Evolutionary conservation across 495 filamentous ascomycete genomes (phyloP).

Genomic region (Talaromyces thailandensis): DNA sequence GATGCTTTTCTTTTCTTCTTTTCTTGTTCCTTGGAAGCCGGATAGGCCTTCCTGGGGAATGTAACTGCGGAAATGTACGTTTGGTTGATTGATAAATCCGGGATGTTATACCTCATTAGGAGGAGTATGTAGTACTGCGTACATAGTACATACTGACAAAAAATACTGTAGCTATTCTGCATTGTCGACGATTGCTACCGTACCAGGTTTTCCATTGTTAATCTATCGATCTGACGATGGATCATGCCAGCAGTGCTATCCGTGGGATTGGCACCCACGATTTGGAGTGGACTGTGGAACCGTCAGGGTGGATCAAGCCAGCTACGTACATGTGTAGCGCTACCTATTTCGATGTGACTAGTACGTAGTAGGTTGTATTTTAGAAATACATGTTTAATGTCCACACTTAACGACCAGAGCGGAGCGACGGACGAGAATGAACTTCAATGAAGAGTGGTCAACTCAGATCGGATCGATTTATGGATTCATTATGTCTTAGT

Average conservation of each 20-base stretch:
- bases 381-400: background rate
- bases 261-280: slow-evolving; percentile 2
- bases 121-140: background rate
- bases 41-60: background rate
- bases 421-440: background rate
- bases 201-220: background rate
- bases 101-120: background rate
- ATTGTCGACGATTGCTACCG: background rate
- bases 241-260: background rate
- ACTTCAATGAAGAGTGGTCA: background rate
- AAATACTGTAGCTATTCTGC: background rate
- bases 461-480: background rate
- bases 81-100: background rate
- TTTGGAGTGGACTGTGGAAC: slow-evolving; percentile 1
- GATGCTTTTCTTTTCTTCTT: background rate
- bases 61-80: background rate
- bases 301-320: background rate
- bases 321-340: background rate
- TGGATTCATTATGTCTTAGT: background rate
- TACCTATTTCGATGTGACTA: background rate
- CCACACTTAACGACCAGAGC: background rate
- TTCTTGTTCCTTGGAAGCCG: background rate
- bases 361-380: background rate
- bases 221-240: background rate
- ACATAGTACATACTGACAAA: background rate